phyloP scores from a whole-genome alignment of 2,329 filamentous ascomycete genomes.

The Myriosclerotinia scirpicola region DNA sequence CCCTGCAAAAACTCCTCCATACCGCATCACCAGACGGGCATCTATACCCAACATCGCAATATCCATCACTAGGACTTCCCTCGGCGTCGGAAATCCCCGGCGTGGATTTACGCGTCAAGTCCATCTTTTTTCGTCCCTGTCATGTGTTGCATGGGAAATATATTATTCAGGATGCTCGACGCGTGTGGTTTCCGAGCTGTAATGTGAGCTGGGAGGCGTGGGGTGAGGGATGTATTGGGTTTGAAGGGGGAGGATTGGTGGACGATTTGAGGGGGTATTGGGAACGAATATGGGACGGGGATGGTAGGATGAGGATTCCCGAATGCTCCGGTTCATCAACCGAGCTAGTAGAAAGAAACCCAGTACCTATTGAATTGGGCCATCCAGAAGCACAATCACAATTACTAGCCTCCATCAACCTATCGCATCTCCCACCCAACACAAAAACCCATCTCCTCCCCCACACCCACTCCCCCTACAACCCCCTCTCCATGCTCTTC shows the following conservation, averaged over 20 bases:
- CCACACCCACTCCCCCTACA: slow-evolving; percentile 25
- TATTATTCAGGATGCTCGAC: slow-evolving; percentile 66
- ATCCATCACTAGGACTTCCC: slow-evolving; percentile 65
- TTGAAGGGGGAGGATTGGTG: slow-evolving; percentile 60
- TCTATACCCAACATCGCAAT: slow-evolving; percentile 53
- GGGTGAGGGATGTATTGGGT: slow-evolving; percentile 74
- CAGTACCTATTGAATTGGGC: slow-evolving; percentile 63
- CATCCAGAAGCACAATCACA: neutral
- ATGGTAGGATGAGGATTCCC: slow-evolving; percentile 12
- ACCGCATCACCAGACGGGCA: slow-evolving; percentile 62
- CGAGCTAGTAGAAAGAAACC: slow-evolving; percentile 44
- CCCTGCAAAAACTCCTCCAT: slow-evolving; percentile 75
- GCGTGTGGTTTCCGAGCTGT: slow-evolving; percentile 72
- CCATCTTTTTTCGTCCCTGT: slow-evolving; percentile 75
- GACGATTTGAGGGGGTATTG: slow-evolving; percentile 37
- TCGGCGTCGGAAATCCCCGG: slow-evolving; percentile 51
- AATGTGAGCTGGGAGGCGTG: slow-evolving; percentile 88
- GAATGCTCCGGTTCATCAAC: neutral
- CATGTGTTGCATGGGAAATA: slow-evolving; percentile 91
- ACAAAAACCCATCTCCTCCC: slow-evolving; percentile 25
- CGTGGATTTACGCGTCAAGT: slow-evolving; percentile 71
- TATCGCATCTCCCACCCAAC: slow-evolving; percentile 1
- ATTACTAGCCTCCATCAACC: slow-evolving; percentile 49
- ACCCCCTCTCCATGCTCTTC: slow-evolving; percentile 39
- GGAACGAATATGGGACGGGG: slow-evolving; percentile 16